A percentile compares a stretch with the other conserved stretches of the same genome.
phyloP scores from a whole-genome alignment of 345 rosid genomes.

The Salix arbutifolia region DNA sequence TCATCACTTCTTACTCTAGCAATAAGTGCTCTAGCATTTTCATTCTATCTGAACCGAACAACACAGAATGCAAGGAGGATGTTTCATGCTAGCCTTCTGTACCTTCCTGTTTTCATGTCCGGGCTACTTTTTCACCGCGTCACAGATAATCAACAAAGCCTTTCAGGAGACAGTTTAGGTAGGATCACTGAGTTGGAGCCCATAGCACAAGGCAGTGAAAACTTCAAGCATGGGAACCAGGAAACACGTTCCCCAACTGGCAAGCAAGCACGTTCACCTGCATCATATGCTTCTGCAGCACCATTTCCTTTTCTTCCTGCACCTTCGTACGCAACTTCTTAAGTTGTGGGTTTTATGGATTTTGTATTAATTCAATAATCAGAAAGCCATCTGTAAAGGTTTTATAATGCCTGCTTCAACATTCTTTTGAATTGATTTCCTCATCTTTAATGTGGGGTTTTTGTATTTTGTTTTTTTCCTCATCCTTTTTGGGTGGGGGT shows the following conservation, averaged over 20 bases:
- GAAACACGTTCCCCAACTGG: constrained; percentile 7
- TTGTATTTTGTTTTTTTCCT: background rate
- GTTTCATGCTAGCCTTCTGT: constrained; percentile 82
- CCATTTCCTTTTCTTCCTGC: constrained; percentile 94
- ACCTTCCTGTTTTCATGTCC: constrained; percentile 87
- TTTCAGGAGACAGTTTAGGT: constrained; percentile 18
- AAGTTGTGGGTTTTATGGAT: background rate
- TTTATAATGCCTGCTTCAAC: background rate
- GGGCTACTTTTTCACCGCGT: constrained; percentile 69
- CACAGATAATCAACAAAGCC: constrained; percentile 32
- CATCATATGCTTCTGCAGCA: constrained; percentile 80
- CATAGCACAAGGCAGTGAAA: constrained; percentile 10
- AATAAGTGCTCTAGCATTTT: constrained; percentile 70
- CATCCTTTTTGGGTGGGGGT: background rate
- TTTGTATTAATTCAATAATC: background rate
- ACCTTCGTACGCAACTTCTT: constrained; percentile 45
- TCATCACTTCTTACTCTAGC: constrained; percentile 67
- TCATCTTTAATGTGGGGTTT: background rate
- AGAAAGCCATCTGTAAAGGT: background rate
- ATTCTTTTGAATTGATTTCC: background rate
- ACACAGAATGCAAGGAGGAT: constrained; percentile 66
- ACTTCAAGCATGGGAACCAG: constrained; percentile 14
- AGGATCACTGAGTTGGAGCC: constrained; percentile 15
- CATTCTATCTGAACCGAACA: constrained; percentile 68
- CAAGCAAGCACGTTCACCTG: constrained; percentile 49